Evolutionary conservation across 1,139 yeast species (phyloP).

Genomic region (Hanseniaspora sp.): DNA sequence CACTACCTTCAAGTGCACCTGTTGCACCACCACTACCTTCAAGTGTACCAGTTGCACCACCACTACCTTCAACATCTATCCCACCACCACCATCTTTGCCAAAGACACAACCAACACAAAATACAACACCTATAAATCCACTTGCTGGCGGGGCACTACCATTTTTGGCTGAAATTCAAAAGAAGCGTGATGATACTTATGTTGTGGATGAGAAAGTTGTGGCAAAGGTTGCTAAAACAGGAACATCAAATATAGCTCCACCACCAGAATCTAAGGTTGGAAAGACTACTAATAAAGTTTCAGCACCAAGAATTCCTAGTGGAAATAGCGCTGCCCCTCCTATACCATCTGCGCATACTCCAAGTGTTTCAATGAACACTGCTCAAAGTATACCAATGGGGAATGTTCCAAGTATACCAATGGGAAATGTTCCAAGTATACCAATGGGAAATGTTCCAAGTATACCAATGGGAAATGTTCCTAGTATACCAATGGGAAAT

Average conservation of each 20-base stretch:
- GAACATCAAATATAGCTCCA: slow-evolving; percentile 21
- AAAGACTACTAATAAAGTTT: too few species aligned
- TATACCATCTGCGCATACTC: slow-evolving; percentile 17
- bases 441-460: too few species aligned
- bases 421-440: too few species aligned
- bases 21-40: slow-evolving; percentile 20
- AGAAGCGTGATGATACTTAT: slow-evolving; percentile 37
- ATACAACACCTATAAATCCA: slow-evolving; percentile 19
- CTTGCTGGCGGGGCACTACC: slow-evolving; percentile 32
- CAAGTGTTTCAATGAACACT: slow-evolving; percentile 19
- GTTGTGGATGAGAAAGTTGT: slow-evolving; percentile 30
- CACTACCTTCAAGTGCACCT: slow-evolving; percentile 16
- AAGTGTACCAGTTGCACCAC: slow-evolving; percentile 15
- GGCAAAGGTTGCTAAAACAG: slow-evolving; percentile 17
- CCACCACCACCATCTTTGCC: slow-evolving; percentile 18
- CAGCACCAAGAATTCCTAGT: slow-evolving; percentile 28
- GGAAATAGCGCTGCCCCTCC: slow-evolving; percentile 19
- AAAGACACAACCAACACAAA: slow-evolving; percentile 22
- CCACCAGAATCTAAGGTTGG: slow-evolving; percentile 14
- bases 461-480: too few species aligned
- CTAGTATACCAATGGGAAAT: too few species aligned
- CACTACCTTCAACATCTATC: slow-evolving; percentile 19
- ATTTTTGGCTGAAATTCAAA: slow-evolving; percentile 40
- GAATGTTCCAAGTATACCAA: too few species aligned
- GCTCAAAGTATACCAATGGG: too few species aligned